Evolutionary conservation across 768 basidiomycete genomes (phyloP).

Genomic region (Xanthoconium purpureum): DNA sequence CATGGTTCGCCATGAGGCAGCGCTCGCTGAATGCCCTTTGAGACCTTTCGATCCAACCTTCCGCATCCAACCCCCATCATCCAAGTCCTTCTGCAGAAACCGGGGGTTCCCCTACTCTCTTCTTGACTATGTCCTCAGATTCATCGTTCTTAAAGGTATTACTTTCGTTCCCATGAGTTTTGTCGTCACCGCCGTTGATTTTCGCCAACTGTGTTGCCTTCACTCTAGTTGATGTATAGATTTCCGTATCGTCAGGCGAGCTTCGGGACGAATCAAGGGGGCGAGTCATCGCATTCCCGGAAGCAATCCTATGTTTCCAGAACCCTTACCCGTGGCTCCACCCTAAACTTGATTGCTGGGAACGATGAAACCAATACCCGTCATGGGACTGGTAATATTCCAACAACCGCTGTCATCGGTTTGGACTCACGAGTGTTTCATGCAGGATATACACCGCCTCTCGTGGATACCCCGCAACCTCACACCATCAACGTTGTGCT

Average conservation of each 20-base stretch:
- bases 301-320: not conserved
- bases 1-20: slow-evolving; percentile 27
- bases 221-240: slow-evolving; percentile 3
- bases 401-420: not conserved
- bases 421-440: slow-evolving; percentile 5
- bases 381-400: slow-evolving; percentile 7
- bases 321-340: not conserved
- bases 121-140: slow-evolving; percentile 9
- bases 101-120: not conserved
- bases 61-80: slow-evolving; percentile 4
- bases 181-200: not conserved
- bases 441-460: not conserved
- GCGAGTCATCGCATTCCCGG: not conserved
- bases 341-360: not conserved
- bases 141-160: slow-evolving; percentile 11
- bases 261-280: not conserved
- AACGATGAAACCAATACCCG: not conserved
- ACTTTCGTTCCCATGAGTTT: not conserved
- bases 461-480: not conserved
- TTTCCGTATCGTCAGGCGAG: not conserved
- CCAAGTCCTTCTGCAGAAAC: slow-evolving; percentile 6
- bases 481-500: slow-evolving; percentile 35
- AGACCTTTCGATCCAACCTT: slow-evolving; percentile 1
- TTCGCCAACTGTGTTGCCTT: not conserved
- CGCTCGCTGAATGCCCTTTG: not conserved